Evolutionary conservation across 352 stramenopile genomes (phyloP), one percentile per base, ranked within the genome.

Genomic region (Phytophthora meadii): DNA sequence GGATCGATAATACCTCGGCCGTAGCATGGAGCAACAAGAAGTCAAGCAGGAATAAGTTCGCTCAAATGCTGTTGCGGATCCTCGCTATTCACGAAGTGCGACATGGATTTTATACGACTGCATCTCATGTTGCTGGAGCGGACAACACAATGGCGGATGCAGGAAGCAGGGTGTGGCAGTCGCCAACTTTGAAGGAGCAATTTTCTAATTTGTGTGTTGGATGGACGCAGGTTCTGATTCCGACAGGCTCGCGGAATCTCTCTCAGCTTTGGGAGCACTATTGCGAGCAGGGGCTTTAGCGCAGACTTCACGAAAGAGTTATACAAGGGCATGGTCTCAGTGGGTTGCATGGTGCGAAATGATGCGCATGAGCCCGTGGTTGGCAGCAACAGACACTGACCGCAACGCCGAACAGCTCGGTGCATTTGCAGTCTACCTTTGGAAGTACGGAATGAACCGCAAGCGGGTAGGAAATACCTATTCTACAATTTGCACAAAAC

Each of bases 131-230:
- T 27, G 15, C 61, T 6, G 54, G 61, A 6, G 11, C 17, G n/a
- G 40, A 46, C 2, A 70, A 56, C 34, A 51, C 44, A 10, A 65
- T 70, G 53, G 61, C 61, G 1, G 54, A 64, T n/a, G 54, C 55
- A 30, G 64, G 56, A 10, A 66, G 49, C 39, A 61, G 41, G 64
- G 56, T 63, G 51, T 71, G 64, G 56, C 32, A 56, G 28, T 67
- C 50, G 4, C 34, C 27, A 4, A 14, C 51, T 11, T 22, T 64
- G 3, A 32, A 25, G 14, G 0, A 40, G 0, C 22, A 1, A 11
- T 68, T 58, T 58, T 15, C 52, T 54, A 52, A 58, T 24, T 30
- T 63, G 3, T 47, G 14, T 2, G 48, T 14, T 48, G 42, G 25
- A 39, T 60, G 53, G 57, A 27, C 28, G 14, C 57, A 61, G 45